phyloP scores from a whole-genome alignment of 2,329 filamentous ascomycete genomes.

The Sphaceloma murrayae region DNA sequence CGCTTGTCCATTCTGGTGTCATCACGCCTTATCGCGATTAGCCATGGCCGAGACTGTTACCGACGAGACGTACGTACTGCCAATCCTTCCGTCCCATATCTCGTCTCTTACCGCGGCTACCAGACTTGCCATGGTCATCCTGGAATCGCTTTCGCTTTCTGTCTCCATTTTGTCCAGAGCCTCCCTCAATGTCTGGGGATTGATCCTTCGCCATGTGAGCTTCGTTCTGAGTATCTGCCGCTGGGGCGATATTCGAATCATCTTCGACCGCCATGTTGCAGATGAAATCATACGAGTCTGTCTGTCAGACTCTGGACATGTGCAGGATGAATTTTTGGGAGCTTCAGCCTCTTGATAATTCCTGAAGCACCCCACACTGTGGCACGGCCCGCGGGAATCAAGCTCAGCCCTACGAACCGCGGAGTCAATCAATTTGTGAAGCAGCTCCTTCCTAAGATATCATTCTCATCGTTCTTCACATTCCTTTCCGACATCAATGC shows the following conservation, averaged over 20 bases:
- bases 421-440: not conserved
- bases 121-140: constrained; percentile 28
- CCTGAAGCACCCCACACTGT: too few relatives aligned
- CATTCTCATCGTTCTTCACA: too few relatives aligned
- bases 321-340: not conserved
- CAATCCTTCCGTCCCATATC: constrained; percentile 59
- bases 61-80: constrained; percentile 42
- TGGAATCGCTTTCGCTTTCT: constrained; percentile 20
- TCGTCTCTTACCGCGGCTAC: constrained; percentile 44
- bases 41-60: too few relatives aligned
- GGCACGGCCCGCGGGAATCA: too few relatives aligned
- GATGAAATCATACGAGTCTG: not conserved
- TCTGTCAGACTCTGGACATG: not conserved
- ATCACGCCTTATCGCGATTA: constrained; percentile 32
- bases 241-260: constrained; percentile 7
- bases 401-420: constrained; percentile 9
- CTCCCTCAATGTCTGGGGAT: constrained; percentile 4
- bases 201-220: not conserved
- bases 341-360: not conserved
- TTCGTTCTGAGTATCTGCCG: not conserved
- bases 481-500: too few relatives aligned
- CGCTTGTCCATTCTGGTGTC: constrained; percentile 43
- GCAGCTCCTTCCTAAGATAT: not conserved
- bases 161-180: constrained; percentile 13
- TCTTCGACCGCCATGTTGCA: constrained; percentile 13